These are phyloP conservation scores for Sporothrix protearum DNA, from an alignment of 2,329 filamentous ascomycete genomes.

Conservation along the genomic window DNA sequence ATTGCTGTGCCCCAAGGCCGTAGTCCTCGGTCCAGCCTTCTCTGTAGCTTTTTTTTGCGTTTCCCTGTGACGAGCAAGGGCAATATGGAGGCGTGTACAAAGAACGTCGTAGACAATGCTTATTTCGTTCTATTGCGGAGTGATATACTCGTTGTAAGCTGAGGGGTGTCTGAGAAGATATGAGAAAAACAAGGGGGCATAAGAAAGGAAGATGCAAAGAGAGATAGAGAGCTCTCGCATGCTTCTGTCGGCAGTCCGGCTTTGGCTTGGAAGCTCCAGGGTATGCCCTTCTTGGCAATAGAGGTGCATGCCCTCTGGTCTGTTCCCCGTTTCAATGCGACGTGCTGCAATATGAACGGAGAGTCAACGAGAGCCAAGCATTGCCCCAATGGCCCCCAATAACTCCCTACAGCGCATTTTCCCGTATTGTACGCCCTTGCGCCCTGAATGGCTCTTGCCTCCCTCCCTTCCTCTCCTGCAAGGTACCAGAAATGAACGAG, in stretches of 20 bases:
- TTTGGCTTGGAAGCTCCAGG: background rate
- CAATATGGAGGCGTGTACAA: background rate
- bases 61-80: background rate
- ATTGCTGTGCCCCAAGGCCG: background rate
- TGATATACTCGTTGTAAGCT: constrained; percentile 3
- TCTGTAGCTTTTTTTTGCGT: background rate
- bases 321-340: background rate
- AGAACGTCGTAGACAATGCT: background rate
- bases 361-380: background rate
- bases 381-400: constrained; percentile 1
- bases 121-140: background rate
- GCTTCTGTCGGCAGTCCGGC: background rate
- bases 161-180: background rate
- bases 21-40: constrained; percentile 8
- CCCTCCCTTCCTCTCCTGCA: background rate
- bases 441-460: background rate
- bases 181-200: background rate
- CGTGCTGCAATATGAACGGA: constrained; percentile 10
- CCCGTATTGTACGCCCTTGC: background rate
- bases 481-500: background rate
- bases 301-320: background rate
- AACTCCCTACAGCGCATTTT: background rate
- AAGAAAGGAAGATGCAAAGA: background rate
- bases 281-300: background rate
- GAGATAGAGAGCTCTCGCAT: background rate